These are phyloP conservation scores for Colletotrichum orbiculare DNA, from an alignment of 2,329 filamentous ascomycete species.

Conservation along the genomic window DNA sequence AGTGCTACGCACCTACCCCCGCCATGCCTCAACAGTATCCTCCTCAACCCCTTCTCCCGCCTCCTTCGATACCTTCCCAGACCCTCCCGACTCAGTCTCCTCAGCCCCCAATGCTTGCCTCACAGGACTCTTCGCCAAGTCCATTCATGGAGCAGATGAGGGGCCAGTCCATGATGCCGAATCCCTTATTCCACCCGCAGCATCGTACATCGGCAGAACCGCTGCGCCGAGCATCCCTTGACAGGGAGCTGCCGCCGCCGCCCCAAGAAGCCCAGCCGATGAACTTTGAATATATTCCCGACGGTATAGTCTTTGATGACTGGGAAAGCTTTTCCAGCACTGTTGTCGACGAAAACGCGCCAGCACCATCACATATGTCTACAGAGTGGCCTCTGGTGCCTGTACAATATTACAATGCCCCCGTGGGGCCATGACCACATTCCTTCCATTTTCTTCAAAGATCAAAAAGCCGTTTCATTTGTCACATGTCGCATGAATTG, in stretches of 20 bases:
- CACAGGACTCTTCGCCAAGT: conserved; percentile 29
- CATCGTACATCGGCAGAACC: conserved; percentile 32
- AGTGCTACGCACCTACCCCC: conserved; percentile 35
- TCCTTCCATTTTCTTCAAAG: conserved; percentile 13
- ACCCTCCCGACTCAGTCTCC: conserved; percentile 36
- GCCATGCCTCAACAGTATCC: conserved; percentile 35
- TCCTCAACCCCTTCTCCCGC: conserved; percentile 36
- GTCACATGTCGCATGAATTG: conserved; percentile 35
- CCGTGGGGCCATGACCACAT: conserved; percentile 35
- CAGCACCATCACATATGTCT: conserved; percentile 36
- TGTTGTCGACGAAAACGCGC: conserved; percentile 46
- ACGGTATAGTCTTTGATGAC: conserved; percentile 52
- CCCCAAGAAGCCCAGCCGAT: conserved; percentile 43
- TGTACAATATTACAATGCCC: conserved; percentile 40
- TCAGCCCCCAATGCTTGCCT: conserved; percentile 34
- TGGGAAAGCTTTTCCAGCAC: conserved; percentile 53
- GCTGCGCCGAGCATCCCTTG: conserved; percentile 33
- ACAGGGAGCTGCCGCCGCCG: conserved; percentile 37
- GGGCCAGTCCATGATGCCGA: conserved; percentile 36
- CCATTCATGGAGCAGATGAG: conserved; percentile 36
- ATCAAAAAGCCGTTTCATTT: conserved; percentile 34
- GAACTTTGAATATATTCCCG: conserved; percentile 57
- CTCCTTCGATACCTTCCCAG: conserved; percentile 37
- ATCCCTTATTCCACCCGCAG: conserved; percentile 33
- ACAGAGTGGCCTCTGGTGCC: conserved; percentile 42